phyloP scores from a whole-genome alignment of 2,329 filamentous ascomycete species.

The Aspergillus ochraceus region DNA sequence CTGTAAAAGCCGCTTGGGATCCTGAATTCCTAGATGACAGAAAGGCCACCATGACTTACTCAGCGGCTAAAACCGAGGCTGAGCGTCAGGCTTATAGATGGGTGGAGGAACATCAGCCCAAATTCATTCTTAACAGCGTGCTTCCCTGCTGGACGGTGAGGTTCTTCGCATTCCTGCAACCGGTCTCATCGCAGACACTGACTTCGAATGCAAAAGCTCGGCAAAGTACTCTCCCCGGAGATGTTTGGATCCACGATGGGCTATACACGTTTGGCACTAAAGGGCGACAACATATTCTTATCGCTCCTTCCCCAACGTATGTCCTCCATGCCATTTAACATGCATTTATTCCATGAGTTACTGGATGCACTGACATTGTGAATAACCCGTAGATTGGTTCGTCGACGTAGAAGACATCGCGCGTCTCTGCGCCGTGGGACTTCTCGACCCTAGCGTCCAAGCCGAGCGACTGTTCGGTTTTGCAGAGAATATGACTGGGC shows the following conservation, averaged over 20 bases:
- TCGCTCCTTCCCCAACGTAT: constrained; percentile 37
- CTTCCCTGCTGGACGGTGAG: constrained; percentile 35
- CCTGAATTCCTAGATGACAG: not conserved
- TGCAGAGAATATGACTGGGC: constrained; percentile 28
- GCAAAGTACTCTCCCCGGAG: not conserved
- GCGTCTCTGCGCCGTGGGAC: constrained; percentile 53
- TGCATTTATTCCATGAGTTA: not conserved
- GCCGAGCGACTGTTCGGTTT: constrained; percentile 58
- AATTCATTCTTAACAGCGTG: constrained; percentile 46
- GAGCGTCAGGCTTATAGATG: constrained; percentile 52
- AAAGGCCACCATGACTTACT: constrained; percentile 14
- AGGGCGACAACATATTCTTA: not conserved
- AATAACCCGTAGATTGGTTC: constrained; percentile 40
- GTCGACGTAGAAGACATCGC: constrained; percentile 53
- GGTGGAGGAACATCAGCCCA: constrained; percentile 44
- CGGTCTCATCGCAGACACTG: not conserved
- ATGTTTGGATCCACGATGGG: constrained; percentile 43
- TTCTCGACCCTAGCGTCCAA: constrained; percentile 47
- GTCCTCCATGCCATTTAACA: constrained; percentile 32
- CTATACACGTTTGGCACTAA: constrained; percentile 7
- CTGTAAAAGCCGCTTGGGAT: constrained; percentile 8
- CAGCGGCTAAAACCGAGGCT: constrained; percentile 48
- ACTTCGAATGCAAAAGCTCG: not conserved
- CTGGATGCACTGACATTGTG: constrained; percentile 33
- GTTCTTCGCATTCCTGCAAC: not conserved